Evolutionary conservation across 495 filamentous ascomycete genomes (phyloP), one percentile per base, ranked within the genome.

Genomic region (Neurospora pannonica): DNA sequence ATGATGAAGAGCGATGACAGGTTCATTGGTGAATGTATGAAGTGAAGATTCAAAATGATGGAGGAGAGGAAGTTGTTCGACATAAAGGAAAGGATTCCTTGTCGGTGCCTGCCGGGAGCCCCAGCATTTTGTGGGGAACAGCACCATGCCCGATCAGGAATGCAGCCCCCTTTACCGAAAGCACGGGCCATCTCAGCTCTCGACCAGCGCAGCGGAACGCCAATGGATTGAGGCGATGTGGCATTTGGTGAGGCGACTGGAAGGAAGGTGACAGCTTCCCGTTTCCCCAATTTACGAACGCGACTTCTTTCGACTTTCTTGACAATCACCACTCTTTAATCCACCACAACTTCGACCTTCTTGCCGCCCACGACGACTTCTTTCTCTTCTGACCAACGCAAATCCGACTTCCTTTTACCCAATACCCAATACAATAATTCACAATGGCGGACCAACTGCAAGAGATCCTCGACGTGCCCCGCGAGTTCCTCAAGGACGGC

Each of bases 401-500:
- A 34, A 31, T 34, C 5, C 5, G 28, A 7, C 54, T 67, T 34
- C 0, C 31, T 36, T 36, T 17, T 62, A 0, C 11, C 54, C 13
- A 67, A 34, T 19, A 67, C 6, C 28, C 54, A 34, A 36, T 34
- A 73, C 60, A 76, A 70, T 73, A 60, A 74, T 62, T 60, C 73
- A 75, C 73, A 74, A 93, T 92, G 91, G 89, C 92, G 73, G 93
- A 95, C 78, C 90, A 92, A 79, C 78, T 95, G 74, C 90, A 93
- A 80, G 92, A 95, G 78, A 83, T 94, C 76, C 87, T 91, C 77
- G 93, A 95, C 80, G 91, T 95, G 79, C 93, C 94, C 72, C 86
- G 89, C 82, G 92, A 95, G 81, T 97, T 97, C 82, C 79, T 95
- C 75, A 90, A 88, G 76, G 94, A 96, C 77, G 93, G 93, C 75